Evolutionary conservation across 495 filamentous ascomycete species (phyloP).

Genomic region (Lichina pygmaea): DNA sequence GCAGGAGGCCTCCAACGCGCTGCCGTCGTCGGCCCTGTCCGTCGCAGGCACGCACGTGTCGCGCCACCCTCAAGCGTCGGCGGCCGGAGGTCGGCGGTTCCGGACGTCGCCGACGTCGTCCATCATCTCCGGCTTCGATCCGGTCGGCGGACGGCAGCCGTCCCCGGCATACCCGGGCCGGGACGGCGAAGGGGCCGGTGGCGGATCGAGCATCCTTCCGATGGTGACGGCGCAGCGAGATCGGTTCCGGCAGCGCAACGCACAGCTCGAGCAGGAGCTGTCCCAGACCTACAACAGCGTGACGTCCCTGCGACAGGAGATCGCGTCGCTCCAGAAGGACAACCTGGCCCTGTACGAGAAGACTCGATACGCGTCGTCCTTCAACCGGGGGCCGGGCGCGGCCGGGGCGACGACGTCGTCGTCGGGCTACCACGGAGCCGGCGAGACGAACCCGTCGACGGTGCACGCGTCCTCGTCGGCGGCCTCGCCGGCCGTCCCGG

Average conservation of each 20-base stretch:
- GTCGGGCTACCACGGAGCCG: slow-evolving; percentile 20
- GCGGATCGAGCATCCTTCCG: slow-evolving; percentile 73
- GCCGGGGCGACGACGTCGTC: slow-evolving; percentile 15
- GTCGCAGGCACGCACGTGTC: slow-evolving; percentile 81
- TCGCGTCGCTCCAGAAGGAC: slow-evolving; percentile 81
- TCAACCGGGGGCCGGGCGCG: slow-evolving; percentile 27
- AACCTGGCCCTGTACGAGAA: slow-evolving; percentile 96
- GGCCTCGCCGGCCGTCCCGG: slow-evolving; percentile 31
- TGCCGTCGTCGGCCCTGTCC: slow-evolving; percentile 67
- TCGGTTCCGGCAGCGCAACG: slow-evolving; percentile 89
- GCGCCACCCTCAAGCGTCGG: slow-evolving; percentile 37
- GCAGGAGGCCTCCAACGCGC: slow-evolving; percentile 52
- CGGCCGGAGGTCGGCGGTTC: slow-evolving; percentile 34
- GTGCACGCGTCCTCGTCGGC: slow-evolving; percentile 37
- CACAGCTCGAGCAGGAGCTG: slow-evolving; percentile 74
- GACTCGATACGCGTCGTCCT: slow-evolving; percentile 83
- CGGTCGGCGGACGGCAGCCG: slow-evolving; percentile 20
- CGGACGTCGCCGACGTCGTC: slow-evolving; percentile 81
- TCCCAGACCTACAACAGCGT: slow-evolving; percentile 58
- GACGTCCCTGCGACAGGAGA: slow-evolving; percentile 68
- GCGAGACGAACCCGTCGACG: slow-evolving; percentile 45
- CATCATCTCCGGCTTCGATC: slow-evolving; percentile 87
- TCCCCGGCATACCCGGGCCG: slow-evolving; percentile 26
- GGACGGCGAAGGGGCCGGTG: slow-evolving; percentile 46
- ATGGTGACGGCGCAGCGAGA: slow-evolving; percentile 98